Percentiles rank a stretch among this genome's conserved stretches.
Evolutionary conservation across 805 yeast species (phyloP).

Genomic region (Starmerella scarabaei): DNA sequence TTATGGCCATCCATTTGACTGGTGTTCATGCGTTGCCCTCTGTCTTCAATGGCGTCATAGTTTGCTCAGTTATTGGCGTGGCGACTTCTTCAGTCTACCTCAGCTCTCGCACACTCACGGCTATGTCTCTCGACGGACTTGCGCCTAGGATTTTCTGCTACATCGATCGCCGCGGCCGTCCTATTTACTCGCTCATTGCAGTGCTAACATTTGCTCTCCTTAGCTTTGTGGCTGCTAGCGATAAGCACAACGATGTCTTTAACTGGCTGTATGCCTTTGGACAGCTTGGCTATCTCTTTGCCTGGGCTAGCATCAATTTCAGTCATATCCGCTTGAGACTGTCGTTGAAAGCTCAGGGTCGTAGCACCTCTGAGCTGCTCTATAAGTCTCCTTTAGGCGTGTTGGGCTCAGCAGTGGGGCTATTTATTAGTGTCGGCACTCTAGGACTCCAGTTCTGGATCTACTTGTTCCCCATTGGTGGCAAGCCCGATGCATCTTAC

Average conservation of each 20-base stretch:
- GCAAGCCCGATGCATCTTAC: slow-evolving; percentile 15
- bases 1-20: slow-evolving; percentile 62
- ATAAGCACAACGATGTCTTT: slow-evolving; percentile 18
- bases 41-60: slow-evolving; percentile 60
- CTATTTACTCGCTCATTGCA: slow-evolving; percentile 46
- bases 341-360: slow-evolving; percentile 48
- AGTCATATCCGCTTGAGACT: slow-evolving; percentile 33
- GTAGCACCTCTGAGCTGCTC: slow-evolving; percentile 52
- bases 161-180: slow-evolving; percentile 65
- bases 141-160: slow-evolving; percentile 50
- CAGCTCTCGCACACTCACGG: slow-evolving; percentile 51
- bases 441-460: slow-evolving; percentile 69
- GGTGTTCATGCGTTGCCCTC: slow-evolving; percentile 52
- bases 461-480: slow-evolving; percentile 58
- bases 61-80: slow-evolving; percentile 63
- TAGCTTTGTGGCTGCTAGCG: slow-evolving; percentile 48
- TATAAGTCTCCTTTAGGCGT: slow-evolving; percentile 56
- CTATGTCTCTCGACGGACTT: slow-evolving; percentile 48
- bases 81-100: slow-evolving; percentile 62
- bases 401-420: slow-evolving; percentile 52
- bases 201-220: slow-evolving; percentile 38
- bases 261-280: slow-evolving; percentile 17
- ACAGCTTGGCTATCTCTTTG: slow-evolving; percentile 11
- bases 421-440: slow-evolving; percentile 42
- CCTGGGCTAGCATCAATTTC: slow-evolving; percentile 11